These are phyloP conservation scores for Saturnispora hagleri DNA, from an alignment of 805 yeast species.

Conservation along the genomic window DNA sequence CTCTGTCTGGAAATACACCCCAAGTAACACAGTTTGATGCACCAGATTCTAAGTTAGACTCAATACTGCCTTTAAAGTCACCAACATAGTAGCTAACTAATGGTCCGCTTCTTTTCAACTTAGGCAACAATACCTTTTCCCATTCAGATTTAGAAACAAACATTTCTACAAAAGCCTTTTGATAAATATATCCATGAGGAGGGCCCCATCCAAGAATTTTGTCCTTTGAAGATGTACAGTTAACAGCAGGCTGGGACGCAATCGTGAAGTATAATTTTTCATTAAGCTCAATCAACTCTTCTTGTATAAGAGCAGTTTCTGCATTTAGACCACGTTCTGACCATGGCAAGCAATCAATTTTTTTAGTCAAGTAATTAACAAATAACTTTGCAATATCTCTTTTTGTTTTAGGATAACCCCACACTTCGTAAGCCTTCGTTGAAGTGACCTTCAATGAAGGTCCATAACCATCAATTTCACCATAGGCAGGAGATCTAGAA, in stretches of 20 bases:
- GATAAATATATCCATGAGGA: slow-evolving; percentile 75
- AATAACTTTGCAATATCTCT: slow-evolving; percentile 60
- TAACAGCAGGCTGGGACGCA: slow-evolving; percentile 93
- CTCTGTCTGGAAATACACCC: slow-evolving; percentile 94
- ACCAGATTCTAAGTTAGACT: slow-evolving; percentile 47
- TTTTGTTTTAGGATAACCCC: slow-evolving; percentile 68
- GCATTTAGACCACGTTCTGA: slow-evolving; percentile 77
- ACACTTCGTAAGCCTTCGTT: slow-evolving; percentile 54
- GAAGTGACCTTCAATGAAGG: slow-evolving; percentile 74
- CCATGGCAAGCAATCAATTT: slow-evolving; percentile 82
- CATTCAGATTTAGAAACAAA: slow-evolving; percentile 69
- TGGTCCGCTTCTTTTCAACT: slow-evolving; percentile 37
- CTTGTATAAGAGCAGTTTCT: slow-evolving; percentile 90
- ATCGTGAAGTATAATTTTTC: slow-evolving; percentile 71
- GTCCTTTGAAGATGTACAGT: slow-evolving; percentile 71
- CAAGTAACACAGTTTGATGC: slow-evolving; percentile 85
- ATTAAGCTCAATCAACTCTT: slow-evolving; percentile 74
- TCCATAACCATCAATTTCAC: slow-evolving; percentile 97
- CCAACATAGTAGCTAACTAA: slow-evolving; percentile 66
- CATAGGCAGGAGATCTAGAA: slow-evolving; percentile 92
- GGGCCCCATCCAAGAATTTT: slow-evolving; percentile 98
- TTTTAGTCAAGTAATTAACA: slow-evolving; percentile 62
- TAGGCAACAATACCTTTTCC: slow-evolving; percentile 46
- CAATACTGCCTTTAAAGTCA: slow-evolving; percentile 47
- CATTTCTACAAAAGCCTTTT: slow-evolving; percentile 88